Evolutionary conservation across 768 basidiomycete species (phyloP), one percentile per base, ranked within the genome.

Genomic region (Pisolithus orientalis): DNA sequence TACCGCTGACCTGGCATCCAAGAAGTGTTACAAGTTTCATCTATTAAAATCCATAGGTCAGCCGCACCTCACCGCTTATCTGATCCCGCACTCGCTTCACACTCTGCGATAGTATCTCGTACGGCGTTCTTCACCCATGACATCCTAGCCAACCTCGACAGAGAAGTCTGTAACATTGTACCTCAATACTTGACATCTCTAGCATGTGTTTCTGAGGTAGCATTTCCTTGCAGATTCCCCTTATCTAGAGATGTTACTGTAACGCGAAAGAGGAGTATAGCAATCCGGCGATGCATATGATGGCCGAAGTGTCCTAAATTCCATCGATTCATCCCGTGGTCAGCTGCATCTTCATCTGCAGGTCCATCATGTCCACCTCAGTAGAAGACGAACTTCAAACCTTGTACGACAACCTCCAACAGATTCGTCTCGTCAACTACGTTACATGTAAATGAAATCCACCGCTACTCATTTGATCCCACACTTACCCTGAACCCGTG

Each of bases 61-160:
- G 21, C 21, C 21, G 21, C 21, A 21, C 21, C 21, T 21, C 3
- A 3, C n/a, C 2, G 1, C 13, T 40, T 17, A 40, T 10, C 10
- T 24, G 32, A 40, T 13, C 16, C 9, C 39, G n/a, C 21, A n/a
- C 39, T 40, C 6, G 17, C 39, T 4, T 34, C n/a, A n/a, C 5
- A 24, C 6, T 14, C 14, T 21, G 14, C 39, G 10, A 40, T 21
- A 40, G 39, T 40, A 40, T 42, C 40, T 42, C 17, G 8, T 42
- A 5, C 14, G 40, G 24, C 5, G n/a, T 42, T 42, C 24, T 3
- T 42, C 7, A n/a, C 21, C 40, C 17, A 42, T 11, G 40, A 42
- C 32, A 56, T 62, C 38, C 14, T 57, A 9, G 54, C 55, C 44
- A 63, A 63, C n/a, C 25, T 63, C 24, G n/a, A 62, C 27, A 49